phyloP scores from a whole-genome alignment of 148 eudicot genomes.

The Chenopodium formosanum region DNA sequence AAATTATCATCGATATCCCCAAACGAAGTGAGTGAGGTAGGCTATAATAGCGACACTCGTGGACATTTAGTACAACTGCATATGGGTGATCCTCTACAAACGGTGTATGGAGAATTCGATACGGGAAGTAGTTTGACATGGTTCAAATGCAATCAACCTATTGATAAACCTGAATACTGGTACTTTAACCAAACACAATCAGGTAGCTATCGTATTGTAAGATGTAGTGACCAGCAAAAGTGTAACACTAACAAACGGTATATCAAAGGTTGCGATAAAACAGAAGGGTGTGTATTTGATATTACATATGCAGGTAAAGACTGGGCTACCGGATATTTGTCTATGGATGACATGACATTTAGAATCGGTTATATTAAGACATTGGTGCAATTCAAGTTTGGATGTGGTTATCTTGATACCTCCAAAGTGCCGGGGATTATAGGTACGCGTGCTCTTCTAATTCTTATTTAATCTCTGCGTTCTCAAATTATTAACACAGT shows the following conservation, averaged over 20 bases:
- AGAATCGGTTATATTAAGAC: background rate
- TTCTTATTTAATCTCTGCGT: too few species aligned
- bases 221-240: background rate
- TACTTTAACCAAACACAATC: conserved; percentile 1
- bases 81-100: too few species aligned
- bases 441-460: too few species aligned
- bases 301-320: background rate
- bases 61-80: too few species aligned
- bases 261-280: background rate
- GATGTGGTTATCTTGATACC: too few species aligned
- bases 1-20: too few species aligned
- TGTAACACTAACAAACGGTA: background rate
- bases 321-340: background rate
- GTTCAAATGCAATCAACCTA: background rate
- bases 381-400: too few species aligned
- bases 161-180: background rate
- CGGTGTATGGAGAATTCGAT: too few species aligned
- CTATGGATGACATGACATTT: background rate
- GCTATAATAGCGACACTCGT: too few species aligned
- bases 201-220: background rate
- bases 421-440: too few species aligned
- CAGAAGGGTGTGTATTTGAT: background rate
- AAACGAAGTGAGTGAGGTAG: too few species aligned
- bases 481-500: too few species aligned
- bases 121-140: background rate